These are phyloP conservation scores for Amesomyces nigricolor DNA, from an alignment of 2,329 filamentous ascomycete genomes.

Conservation along the genomic window DNA sequence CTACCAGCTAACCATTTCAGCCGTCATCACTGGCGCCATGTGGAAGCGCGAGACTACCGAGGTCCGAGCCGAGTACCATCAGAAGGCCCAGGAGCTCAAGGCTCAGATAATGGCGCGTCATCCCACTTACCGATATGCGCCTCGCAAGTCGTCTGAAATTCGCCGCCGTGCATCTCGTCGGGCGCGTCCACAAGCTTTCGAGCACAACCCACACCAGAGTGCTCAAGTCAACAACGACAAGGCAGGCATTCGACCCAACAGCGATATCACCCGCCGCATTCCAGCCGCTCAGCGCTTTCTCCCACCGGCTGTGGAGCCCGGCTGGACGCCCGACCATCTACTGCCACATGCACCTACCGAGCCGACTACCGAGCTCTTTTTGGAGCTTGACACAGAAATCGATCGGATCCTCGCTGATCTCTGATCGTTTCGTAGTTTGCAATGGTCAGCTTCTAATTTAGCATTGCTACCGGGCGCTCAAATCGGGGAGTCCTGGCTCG, in stretches of 20 bases:
- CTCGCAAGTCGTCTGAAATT: slow-evolving; percentile 30
- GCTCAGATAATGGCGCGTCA: slow-evolving; percentile 6
- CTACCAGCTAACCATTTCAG: slow-evolving; percentile 26
- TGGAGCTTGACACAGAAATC: slow-evolving; percentile 1
- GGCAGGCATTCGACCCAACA: neutral
- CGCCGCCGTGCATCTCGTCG: slow-evolving; percentile 10
- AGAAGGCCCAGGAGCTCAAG: slow-evolving; percentile 16
- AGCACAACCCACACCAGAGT: slow-evolving; percentile 6
- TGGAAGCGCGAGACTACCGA: slow-evolving; percentile 33
- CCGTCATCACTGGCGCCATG: slow-evolving; percentile 33
- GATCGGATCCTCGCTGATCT: neutral
- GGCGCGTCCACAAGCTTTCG: neutral
- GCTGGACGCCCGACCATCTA: slow-evolving; percentile 13
- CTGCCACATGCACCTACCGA: neutral
- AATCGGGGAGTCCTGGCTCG: neutral
- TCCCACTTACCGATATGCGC: slow-evolving; percentile 37
- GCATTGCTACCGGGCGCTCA: neutral
- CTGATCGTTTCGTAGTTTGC: neutral
- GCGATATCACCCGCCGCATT: slow-evolving; percentile 12
- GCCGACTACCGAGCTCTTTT: neutral
- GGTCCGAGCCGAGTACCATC: slow-evolving; percentile 15
- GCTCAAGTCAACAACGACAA: slow-evolving; percentile 1
- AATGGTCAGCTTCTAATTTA: neutral
- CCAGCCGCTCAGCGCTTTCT: slow-evolving; percentile 12
- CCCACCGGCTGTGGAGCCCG: slow-evolving; percentile 2